These are phyloP conservation scores for Solanum hybrid DNA, from an alignment of 305 asterid species.

Conservation along the genomic window DNA sequence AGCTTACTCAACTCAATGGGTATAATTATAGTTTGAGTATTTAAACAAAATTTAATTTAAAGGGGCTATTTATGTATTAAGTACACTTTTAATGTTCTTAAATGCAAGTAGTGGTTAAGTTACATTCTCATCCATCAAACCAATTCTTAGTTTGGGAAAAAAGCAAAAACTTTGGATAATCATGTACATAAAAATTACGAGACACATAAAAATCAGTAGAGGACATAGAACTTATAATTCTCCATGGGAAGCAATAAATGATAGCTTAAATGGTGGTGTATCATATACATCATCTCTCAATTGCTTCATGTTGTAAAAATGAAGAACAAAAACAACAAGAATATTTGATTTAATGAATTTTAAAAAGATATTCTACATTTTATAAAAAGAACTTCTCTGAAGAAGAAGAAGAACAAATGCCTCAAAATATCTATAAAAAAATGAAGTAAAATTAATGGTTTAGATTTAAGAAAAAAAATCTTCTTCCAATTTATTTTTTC, in stretches of 20 bases:
- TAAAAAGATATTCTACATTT: not conserved
- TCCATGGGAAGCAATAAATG: not conserved
- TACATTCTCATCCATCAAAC: not conserved
- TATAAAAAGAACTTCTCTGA: conserved; percentile 2
- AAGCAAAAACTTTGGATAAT: not conserved
- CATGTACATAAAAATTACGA: not conserved
- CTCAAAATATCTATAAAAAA: conserved; percentile 22
- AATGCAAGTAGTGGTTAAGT: not conserved
- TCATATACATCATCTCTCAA: not conserved
- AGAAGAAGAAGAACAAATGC: not conserved
- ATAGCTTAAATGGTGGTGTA: not conserved
- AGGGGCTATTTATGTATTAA: not conserved
- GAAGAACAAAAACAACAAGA: not conserved
- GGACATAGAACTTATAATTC: not conserved
- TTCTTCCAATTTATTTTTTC: not conserved
- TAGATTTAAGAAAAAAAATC: conserved; percentile 10
- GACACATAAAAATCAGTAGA: not conserved
- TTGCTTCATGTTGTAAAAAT: not conserved
- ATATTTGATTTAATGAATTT: not conserved
- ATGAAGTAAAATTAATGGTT: conserved; percentile 6
- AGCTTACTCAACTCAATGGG: not conserved
- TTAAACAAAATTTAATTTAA: too few species aligned
- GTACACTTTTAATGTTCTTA: not conserved
- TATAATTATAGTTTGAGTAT: not conserved
- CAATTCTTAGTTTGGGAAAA: not conserved